A percentile compares a stretch with the other conserved stretches of the same genome.
phyloP scores from a whole-genome alignment of 2,329 filamentous ascomycete genomes.

The Cordyceps fumosorosea region DNA sequence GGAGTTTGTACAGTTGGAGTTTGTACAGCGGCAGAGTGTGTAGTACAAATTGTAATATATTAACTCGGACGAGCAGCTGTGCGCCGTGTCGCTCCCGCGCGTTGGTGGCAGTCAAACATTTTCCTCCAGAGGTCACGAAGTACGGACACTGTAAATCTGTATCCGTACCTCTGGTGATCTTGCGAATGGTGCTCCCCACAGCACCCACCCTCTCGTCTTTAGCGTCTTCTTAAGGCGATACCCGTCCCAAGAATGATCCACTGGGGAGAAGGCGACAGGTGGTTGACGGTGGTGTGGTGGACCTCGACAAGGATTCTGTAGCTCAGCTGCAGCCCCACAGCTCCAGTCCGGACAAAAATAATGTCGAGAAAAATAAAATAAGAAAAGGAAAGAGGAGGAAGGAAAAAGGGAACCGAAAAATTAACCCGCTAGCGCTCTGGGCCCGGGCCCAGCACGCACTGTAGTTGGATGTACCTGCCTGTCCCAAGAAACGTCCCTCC shows the following conservation, averaged over 20 bases:
- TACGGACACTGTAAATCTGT: too few species aligned
- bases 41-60: too few species aligned
- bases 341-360: background rate
- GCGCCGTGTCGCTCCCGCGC: background rate
- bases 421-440: background rate
- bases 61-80: background rate
- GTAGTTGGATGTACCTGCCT: background rate
- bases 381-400: background rate
- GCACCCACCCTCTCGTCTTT: background rate
- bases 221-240: constrained; percentile 8
- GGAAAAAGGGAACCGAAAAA: background rate
- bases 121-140: too few species aligned
- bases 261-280: background rate
- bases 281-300: background rate
- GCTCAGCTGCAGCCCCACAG: background rate
- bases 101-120: background rate
- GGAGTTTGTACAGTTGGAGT: background rate
- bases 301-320: background rate
- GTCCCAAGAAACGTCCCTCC: background rate
- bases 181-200: background rate
- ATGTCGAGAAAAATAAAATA: background rate
- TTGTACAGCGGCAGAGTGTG: too few species aligned
- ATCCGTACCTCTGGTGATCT: too few species aligned
- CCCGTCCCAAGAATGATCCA: constrained; percentile 8
- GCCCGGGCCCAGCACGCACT: background rate